phyloP scores from a whole-genome alignment of 306 rosid genomes.

The Trichosanthes truncata region DNA sequence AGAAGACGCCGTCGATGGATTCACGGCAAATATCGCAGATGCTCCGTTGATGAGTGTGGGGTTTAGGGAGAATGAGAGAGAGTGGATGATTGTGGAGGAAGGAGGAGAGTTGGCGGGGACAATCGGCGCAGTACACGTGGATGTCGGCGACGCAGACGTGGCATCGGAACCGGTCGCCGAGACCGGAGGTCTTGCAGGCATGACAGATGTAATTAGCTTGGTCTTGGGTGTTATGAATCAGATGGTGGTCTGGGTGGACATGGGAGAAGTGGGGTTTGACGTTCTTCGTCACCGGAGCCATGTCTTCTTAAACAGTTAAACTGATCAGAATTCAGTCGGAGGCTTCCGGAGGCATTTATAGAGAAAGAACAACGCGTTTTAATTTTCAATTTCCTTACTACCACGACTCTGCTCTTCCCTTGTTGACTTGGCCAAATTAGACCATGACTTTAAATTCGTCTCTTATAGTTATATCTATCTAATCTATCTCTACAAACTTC shows the following conservation, averaged over 20 bases:
- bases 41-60: not conserved
- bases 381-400: too few relatives aligned
- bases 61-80: too few relatives aligned
- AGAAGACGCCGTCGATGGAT: too few relatives aligned
- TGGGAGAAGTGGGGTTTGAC: not conserved
- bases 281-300: not conserved
- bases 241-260: not conserved
- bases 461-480: too few relatives aligned
- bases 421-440: too few relatives aligned
- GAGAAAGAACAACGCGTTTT: too few relatives aligned
- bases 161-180: slow-evolving; percentile 12
- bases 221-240: not conserved
- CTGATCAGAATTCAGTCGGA: too few relatives aligned
- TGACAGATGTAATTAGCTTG: not conserved
- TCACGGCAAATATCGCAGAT: too few relatives aligned
- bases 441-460: too few relatives aligned
- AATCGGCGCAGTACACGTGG: slow-evolving; percentile 12
- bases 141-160: slow-evolving; percentile 2
- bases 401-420: too few relatives aligned
- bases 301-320: not conserved
- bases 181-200: not conserved
- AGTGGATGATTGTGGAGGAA: not conserved
- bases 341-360: too few relatives aligned
- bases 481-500: too few relatives aligned
- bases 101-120: slow-evolving; percentile 5